These are phyloP conservation scores for Arthrobotrys megalospora DNA, from an alignment of 2,329 filamentous ascomycete species.

Conservation along the genomic window DNA sequence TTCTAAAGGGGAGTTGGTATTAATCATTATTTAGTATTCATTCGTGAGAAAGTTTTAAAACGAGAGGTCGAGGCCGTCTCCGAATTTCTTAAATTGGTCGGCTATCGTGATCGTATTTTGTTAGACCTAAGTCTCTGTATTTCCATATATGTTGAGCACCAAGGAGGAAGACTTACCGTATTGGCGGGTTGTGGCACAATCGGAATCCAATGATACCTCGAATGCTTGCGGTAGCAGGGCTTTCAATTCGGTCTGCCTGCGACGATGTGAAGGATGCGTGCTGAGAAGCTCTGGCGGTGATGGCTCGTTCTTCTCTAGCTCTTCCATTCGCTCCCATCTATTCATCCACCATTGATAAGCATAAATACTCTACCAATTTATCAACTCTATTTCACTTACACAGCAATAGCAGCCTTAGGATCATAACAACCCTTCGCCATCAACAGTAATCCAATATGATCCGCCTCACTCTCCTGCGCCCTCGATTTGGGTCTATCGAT, in stretches of 20 bases:
- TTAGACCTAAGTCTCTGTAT: background rate
- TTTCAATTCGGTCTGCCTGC: slow-evolving; percentile 41
- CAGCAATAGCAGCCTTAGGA: slow-evolving; percentile 76
- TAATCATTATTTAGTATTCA: background rate
- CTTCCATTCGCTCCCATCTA: slow-evolving; percentile 75
- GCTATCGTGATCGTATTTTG: background rate
- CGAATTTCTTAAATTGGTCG: slow-evolving; percentile 47
- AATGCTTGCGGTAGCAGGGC: slow-evolving; percentile 45
- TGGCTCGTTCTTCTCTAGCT: slow-evolving; percentile 68
- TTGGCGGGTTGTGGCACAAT: slow-evolving; percentile 31
- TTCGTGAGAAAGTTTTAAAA: background rate
- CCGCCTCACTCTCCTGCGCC: slow-evolving; percentile 82
- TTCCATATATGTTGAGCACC: background rate
- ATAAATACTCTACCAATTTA: too few relatives aligned
- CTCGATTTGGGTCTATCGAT: slow-evolving; percentile 78
- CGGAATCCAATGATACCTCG: slow-evolving; percentile 37
- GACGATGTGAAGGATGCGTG: slow-evolving; percentile 77
- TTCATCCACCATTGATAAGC: background rate
- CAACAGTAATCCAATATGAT: slow-evolving; percentile 85
- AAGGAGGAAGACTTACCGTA: slow-evolving; percentile 31
- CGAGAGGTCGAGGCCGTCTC: slow-evolving; percentile 1
- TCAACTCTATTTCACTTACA: slow-evolving; percentile 68
- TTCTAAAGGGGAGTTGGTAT: background rate
- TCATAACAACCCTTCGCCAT: slow-evolving; percentile 86
- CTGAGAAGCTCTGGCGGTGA: slow-evolving; percentile 79